These are phyloP conservation scores for Oldenlandia corymbosa DNA, from an alignment of 257 asterid genomes.

Conservation along the genomic window DNA sequence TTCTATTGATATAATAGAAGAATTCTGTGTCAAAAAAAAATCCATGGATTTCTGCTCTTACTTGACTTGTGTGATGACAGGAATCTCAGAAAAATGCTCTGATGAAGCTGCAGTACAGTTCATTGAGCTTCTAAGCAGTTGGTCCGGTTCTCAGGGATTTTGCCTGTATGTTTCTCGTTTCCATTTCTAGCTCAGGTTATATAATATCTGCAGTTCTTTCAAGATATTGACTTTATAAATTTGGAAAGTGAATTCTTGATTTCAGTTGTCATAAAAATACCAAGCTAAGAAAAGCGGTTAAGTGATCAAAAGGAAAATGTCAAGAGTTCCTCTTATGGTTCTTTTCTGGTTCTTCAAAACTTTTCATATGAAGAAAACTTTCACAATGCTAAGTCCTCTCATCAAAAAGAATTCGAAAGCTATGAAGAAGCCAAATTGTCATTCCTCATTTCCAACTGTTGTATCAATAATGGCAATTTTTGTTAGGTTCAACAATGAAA, in stretches of 20 bases:
- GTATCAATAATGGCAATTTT: not conserved
- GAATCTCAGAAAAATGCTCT: constrained; percentile 54
- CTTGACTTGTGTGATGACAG: constrained; percentile 33
- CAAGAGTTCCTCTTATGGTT: too few species aligned
- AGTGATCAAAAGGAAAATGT: not conserved
- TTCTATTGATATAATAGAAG: too few species aligned
- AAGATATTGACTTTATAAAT: too few species aligned
- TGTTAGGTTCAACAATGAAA: too few species aligned
- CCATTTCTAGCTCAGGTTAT: not conserved
- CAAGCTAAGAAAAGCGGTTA: not conserved
- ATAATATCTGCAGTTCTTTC: not conserved
- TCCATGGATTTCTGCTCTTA: too few species aligned
- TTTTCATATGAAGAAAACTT: too few species aligned
- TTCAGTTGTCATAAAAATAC: not conserved
- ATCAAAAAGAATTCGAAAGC: too few species aligned
- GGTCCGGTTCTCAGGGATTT: constrained; percentile 56
- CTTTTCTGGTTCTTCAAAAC: too few species aligned
- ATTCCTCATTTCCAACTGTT: not conserved
- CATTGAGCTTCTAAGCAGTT: constrained; percentile 60
- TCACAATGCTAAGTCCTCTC: too few species aligned
- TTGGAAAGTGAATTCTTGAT: too few species aligned
- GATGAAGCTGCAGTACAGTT: constrained; percentile 40
- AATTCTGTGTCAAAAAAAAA: not conserved
- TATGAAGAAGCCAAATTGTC: too few species aligned
- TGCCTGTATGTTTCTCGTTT: constrained; percentile 65